Base-by-base conservation (phyloP, 108 stramenopile genomes). In the Nitzschia sp. region DNA sequence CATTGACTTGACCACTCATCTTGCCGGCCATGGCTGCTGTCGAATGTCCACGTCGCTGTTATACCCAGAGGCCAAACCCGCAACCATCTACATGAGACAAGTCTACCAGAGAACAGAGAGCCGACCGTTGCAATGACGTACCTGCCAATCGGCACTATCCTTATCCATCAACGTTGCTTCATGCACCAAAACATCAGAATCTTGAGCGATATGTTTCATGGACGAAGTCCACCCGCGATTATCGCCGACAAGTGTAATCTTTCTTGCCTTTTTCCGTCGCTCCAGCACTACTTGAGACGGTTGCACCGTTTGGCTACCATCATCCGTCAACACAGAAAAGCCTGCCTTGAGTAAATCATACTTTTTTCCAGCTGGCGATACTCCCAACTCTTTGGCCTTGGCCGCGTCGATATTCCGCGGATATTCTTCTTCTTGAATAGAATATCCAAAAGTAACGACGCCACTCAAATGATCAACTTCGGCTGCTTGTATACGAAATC, bases 111-210 rank as follows among this genome's bases (percentile, higher is more conserved):
- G 59, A 61, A 54, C 57, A 51, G 13, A 46, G 33, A 35, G n/a
- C n/a, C n/a, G n/a, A n/a, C n/a, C n/a, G n/a, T n/a, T n/a, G n/a
- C n/a, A 51, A 21, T 19, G 11, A 66, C 69, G 63, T 47, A 78
- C 76, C 48, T 56, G 49, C 2, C 56, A 35, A 31, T 71, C 74
- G n/a, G n/a, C n/a, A 51, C 21, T 23, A 54, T 81, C 78, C 36
- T 84, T 75, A 15, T 84, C 78, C 29, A 75, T 67, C 1, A 91
- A 71, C 1, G 96, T 95, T 4, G 95, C 90, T 72, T 97, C 96
- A 70, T 97, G 95, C 42, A 97, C 79, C 47, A 97, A 54, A 8
- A 95, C 67, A 72, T 97, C 96, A n/a, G 86, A 71, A 51, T 81
- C 68, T 25, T 60, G 34, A 24, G 85, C 85, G 1, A 96, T 46